These are phyloP conservation scores for Phytophthora melonis DNA, from an alignment of 352 stramenopile species.

Conservation along the genomic window DNA sequence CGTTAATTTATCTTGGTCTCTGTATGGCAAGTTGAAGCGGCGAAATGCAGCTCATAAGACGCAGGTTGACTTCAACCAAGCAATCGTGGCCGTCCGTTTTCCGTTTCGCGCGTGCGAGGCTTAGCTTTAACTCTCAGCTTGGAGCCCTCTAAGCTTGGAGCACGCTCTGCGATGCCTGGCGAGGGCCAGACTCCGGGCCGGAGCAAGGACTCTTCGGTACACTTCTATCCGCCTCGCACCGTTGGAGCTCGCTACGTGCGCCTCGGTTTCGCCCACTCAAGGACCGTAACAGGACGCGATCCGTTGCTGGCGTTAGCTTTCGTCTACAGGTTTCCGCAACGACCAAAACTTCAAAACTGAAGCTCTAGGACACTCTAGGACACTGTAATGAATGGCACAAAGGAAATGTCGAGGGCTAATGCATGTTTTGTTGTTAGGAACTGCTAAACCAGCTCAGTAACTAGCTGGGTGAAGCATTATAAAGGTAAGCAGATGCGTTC, in stretches of 20 bases:
- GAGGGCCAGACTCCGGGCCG: neutral
- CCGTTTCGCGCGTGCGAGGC: constrained; percentile 10
- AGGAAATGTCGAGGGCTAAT: too few species aligned
- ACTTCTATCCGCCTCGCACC: neutral
- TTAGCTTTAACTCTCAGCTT: too few species aligned
- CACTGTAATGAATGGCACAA: too few species aligned
- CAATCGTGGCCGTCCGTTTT: neutral
- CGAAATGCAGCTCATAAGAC: neutral
- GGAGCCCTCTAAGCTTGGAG: neutral
- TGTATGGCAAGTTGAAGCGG: constrained; percentile 21
- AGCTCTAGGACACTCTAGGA: too few species aligned
- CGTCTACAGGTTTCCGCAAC: neutral
- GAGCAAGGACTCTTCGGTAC: neutral
- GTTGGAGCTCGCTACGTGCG: neutral
- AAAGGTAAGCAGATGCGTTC: neutral
- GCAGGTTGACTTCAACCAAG: too few species aligned
- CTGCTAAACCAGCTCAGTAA: neutral
- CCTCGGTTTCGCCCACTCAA: neutral
- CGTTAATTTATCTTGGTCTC: constrained; percentile 27
- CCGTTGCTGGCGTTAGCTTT: neutral
- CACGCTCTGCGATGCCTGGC: neutral
- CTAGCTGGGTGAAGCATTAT: constrained; percentile 9
- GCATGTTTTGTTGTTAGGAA: neutral
- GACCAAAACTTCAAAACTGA: neutral
- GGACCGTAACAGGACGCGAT: too few species aligned